Base-by-base conservation (phyloP, 1,284 basidiomycete species). In the Phellopilus nigrolimitatus region DNA sequence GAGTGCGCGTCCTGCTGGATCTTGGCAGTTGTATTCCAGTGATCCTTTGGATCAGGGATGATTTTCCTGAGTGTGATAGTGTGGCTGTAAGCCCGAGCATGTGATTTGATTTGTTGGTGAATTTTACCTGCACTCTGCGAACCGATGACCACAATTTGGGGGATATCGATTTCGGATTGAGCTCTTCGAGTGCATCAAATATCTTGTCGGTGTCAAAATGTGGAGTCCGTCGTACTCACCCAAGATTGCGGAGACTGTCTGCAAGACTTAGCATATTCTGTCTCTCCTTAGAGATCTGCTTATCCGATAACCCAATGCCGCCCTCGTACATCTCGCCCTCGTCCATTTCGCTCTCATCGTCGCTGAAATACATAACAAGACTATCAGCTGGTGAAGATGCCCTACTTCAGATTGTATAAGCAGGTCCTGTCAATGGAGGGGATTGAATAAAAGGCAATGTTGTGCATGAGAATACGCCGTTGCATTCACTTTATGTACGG, bases 131-230 rank as follows among this genome's bases (percentile, higher is more conserved):
- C 80, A 40, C 79, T 83, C 56, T 86, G 83, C 4, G 70, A 73
- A 0, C 83, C 83, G 9, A 85, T 75, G 40, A 84, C 85, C 0
- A 79, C 82, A n/a, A 88, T 84, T 57, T 78, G 73, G 0, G 85
- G 84, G 0, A 87, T 66, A 58, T 86, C 82, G 3, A 88, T 76
- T 44, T 86, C 82, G 1, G 75, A 68, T 56, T 82, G 75, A 0
- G 81, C 78, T 0, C 82, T 86, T 33, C n/a, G 31, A 33, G 10
- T 9, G 31, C 22, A 3, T 4, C 17, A 28, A 31, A 17, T 36
- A 40, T 44, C 49, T 25, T n/a, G 15, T 37, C 41, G 10, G 10
- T n/a, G 31, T 6, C 2, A 6, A 3, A 6, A 9, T 12, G n/a
- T n/a, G 6, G 2, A 3, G 10, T n/a, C 10, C 39, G 17, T 28